Evolutionary conservation across 1,284 basidiomycete species (phyloP), one percentile per base, ranked within the genome.

Genomic region (Trametes sp.): DNA sequence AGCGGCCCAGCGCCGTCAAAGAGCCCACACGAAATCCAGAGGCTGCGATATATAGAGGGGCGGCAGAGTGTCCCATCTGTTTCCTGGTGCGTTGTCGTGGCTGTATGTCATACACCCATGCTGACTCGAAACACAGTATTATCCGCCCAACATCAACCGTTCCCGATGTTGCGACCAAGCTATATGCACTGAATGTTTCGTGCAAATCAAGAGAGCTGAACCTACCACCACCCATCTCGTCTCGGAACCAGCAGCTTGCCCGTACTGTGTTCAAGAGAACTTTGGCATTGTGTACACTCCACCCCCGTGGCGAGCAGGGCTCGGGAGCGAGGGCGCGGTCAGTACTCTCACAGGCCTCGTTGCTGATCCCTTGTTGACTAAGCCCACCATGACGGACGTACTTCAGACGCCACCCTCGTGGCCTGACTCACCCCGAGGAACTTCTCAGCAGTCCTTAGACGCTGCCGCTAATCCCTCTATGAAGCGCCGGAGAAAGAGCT

Each of bases 121-220:
- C 59, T 59, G 59, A 64, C 49, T 59, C 28, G 60, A 52, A 29
- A 51, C 51, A 58, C 58, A 94, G 90, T 96, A 96, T 77, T 98
- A 98, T 74, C 96, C 96, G 35, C 84, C 92, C 29, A 96, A 97
- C 75, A 97, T 98, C 78, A 98, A 99, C 76, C 91, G 90, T 68
- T 98, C 96, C 24, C 87, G 97, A 73, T 99, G 97, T 78, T 99
- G 97, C 76, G 94, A 96, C 81, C 97, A 99, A 73, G 92, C 94
- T 31, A 96, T 99, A 71, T 99, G 97, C 77, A 98, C 97, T 35
- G 97, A 99, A 78, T 99, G 97, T 76, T 99, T 99, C 74, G 96
- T 98, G 19, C 96, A 98, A 80, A 98, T 99, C 80, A 98, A 98
- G 81, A 91, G 97, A 57, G 87, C 86, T 53, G 98, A 99, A 71